Conservation (phyloP, 352 stramenopile species). For the Phytophthora parvispora region DNA sequence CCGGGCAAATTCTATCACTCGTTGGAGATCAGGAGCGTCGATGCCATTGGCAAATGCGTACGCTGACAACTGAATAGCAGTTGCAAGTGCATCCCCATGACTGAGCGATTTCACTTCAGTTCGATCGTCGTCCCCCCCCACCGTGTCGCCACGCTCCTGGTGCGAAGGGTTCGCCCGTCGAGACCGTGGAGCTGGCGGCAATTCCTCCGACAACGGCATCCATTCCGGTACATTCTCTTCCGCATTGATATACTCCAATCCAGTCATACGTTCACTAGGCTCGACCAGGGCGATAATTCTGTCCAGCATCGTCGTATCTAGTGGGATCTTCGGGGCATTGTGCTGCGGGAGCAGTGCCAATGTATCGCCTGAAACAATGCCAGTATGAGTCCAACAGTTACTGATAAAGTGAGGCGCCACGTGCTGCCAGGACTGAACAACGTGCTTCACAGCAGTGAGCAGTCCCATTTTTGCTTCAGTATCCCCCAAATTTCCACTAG, state of each 20-base stretch:
- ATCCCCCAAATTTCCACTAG: neutral
- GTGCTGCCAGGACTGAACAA: slow-evolving; percentile 23
- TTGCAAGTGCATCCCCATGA: slow-evolving; percentile 21
- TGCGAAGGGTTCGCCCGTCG: slow-evolving; percentile 7
- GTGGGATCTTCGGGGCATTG: neutral
- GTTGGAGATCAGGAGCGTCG: slow-evolving; percentile 14
- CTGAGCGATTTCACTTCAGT: slow-evolving; percentile 4
- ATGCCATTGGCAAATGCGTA: slow-evolving; percentile 33
- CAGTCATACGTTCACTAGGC: slow-evolving; percentile 10
- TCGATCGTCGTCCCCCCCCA: neutral
- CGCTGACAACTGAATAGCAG: slow-evolving; percentile 18
- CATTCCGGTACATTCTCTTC: slow-evolving; percentile 29
- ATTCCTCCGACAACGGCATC: slow-evolving; percentile 12
- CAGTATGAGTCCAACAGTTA: slow-evolving; percentile 21
- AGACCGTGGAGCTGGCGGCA: slow-evolving; percentile 19
- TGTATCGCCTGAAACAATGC: slow-evolving; percentile 20
- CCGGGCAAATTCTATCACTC: slow-evolving; percentile 19
- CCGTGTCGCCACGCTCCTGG: neutral
- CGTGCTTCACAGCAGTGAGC: slow-evolving; percentile 22
- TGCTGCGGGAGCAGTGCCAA: slow-evolving; percentile 11
- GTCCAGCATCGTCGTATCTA: slow-evolving; percentile 19
- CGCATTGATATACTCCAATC: slow-evolving; percentile 17
- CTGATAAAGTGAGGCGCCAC: slow-evolving; percentile 9
- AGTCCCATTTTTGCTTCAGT: slow-evolving; percentile 17
- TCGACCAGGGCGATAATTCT: slow-evolving; percentile 13